Evolutionary conservation across 371 early-diverging fungal genomes (phyloP).

Genomic region (Circinella minor): DNA sequence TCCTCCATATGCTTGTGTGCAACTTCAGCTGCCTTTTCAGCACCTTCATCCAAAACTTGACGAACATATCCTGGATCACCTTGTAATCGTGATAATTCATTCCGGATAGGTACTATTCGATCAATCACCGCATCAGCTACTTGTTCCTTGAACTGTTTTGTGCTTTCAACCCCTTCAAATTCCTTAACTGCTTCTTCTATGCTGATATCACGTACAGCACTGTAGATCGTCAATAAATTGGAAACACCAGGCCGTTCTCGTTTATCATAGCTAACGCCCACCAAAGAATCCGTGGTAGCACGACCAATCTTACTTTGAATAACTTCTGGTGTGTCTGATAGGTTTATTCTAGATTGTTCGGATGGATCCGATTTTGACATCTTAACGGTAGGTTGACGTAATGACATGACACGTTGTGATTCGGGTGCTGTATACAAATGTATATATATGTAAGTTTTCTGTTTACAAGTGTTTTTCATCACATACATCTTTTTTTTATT

Average conservation of each 20-base stretch:
- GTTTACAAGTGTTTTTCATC: neutral
- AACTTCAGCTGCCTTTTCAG: conserved; percentile 55
- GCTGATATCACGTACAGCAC: conserved; percentile 53
- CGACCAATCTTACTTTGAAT: conserved; percentile 76
- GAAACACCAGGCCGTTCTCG: conserved; percentile 80
- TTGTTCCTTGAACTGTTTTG: conserved; percentile 71
- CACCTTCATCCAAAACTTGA: conserved; percentile 66
- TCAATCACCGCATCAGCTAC: conserved; percentile 73
- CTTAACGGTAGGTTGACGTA: conserved; percentile 77
- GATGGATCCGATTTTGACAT: conserved; percentile 93
- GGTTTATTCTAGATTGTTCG: conserved; percentile 74
- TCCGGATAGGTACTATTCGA: conserved; percentile 69
- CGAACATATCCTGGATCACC: conserved; percentile 69
- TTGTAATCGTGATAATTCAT: conserved; percentile 58
- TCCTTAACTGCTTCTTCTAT: conserved; percentile 52
- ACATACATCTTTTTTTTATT: too few species aligned
- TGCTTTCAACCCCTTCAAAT: conserved; percentile 51
- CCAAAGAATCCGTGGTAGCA: conserved; percentile 75
- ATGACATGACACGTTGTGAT: conserved; percentile 85
- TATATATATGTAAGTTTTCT: neutral
- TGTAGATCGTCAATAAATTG: conserved; percentile 81
- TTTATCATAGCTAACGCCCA: conserved; percentile 78
- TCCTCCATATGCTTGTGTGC: conserved; percentile 60
- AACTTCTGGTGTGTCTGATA: conserved; percentile 71
- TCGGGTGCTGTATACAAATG: conserved; percentile 35